These are phyloP conservation scores for Diaporthe sp. DNA, from an alignment of 2,329 filamentous ascomycete genomes.

Conservation along the genomic window DNA sequence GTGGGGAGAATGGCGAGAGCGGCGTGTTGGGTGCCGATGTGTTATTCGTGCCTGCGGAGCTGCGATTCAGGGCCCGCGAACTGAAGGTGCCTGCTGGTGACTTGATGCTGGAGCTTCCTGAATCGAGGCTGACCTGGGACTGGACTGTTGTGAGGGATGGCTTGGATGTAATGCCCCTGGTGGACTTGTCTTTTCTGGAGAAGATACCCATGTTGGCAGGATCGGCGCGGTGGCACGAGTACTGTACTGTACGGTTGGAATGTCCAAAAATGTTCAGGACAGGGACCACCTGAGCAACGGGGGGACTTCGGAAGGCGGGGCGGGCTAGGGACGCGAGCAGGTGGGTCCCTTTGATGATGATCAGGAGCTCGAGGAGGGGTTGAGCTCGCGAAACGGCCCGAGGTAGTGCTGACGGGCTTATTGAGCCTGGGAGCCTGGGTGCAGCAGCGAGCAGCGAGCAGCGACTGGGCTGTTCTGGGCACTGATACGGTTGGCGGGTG, in stretches of 20 bases:
- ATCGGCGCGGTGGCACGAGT: conserved; percentile 19
- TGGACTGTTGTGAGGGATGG: conserved; percentile 59
- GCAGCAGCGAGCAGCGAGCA: conserved; percentile 11
- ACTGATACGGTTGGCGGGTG: not conserved
- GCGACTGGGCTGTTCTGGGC: conserved; percentile 23
- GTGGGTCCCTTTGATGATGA: conserved; percentile 28
- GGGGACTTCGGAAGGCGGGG: conserved; percentile 37
- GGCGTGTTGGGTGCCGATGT: conserved; percentile 59
- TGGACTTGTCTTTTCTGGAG: conserved; percentile 67
- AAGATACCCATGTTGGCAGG: conserved; percentile 66
- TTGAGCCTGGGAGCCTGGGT: not conserved
- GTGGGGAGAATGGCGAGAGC: conserved; percentile 65
- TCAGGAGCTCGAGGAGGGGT: conserved; percentile 32
- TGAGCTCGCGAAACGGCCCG: conserved; percentile 24
- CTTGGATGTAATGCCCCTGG: conserved; percentile 54
- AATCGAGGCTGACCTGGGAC: conserved; percentile 66
- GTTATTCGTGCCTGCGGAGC: conserved; percentile 63
- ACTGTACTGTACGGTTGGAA: not conserved
- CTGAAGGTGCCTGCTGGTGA: conserved; percentile 53
- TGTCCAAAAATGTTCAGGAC: not conserved
- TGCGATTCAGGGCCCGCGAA: conserved; percentile 61
- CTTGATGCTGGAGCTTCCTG: conserved; percentile 63
- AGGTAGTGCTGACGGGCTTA: conserved; percentile 27
- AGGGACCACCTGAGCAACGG: conserved; percentile 25
- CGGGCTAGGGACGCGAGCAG: conserved; percentile 28